Evolutionary conservation across 2,329 filamentous ascomycete genomes (phyloP).

Genomic region (Byssochlamys sp.): DNA sequence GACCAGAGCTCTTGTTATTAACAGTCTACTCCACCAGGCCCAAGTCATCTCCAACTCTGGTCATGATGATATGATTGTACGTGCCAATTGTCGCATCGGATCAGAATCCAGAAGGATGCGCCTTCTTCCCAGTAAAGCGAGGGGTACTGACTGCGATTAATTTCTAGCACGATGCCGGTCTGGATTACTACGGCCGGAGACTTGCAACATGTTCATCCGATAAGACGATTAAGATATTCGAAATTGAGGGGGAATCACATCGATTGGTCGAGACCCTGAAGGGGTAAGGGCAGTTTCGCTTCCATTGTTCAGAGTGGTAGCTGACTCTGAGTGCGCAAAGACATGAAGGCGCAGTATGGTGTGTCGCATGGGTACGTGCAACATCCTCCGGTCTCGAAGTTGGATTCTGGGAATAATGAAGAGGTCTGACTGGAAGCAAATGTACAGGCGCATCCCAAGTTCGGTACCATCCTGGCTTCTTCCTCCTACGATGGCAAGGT

Average conservation of each 20-base stretch:
- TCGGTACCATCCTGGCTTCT: slow-evolving; percentile 92
- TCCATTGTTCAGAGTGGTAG: neutral
- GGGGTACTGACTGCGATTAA: slow-evolving; percentile 2
- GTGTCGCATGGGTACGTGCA: slow-evolving; percentile 67
- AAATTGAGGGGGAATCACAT: slow-evolving; percentile 88
- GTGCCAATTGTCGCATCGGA: slow-evolving; percentile 30
- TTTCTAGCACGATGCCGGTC: slow-evolving; percentile 80
- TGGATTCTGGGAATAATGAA: slow-evolving; percentile 3
- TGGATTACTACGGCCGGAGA: slow-evolving; percentile 95
- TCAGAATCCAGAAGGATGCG: neutral
- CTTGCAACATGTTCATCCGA: slow-evolving; percentile 96
- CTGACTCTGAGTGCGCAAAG: slow-evolving; percentile 38
- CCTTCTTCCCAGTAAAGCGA: neutral
- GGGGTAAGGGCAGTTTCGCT: slow-evolving; percentile 49
- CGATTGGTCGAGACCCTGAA: slow-evolving; percentile 85
- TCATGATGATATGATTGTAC: slow-evolving; percentile 99
- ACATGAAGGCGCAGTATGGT: slow-evolving; percentile 96
- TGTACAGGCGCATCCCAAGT: slow-evolving; percentile 75
- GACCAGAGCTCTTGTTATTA: neutral
- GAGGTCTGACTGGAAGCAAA: slow-evolving; percentile 1
- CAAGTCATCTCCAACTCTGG: slow-evolving; percentile 76
- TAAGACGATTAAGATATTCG: slow-evolving; percentile 98
- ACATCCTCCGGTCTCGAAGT: neutral
- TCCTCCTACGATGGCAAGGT: slow-evolving; percentile 96
- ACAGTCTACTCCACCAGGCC: slow-evolving; percentile 38